These are phyloP conservation scores for Aspergillus fumigatiaffinis DNA, from an alignment of 2,329 filamentous ascomycete species.

Conservation along the genomic window DNA sequence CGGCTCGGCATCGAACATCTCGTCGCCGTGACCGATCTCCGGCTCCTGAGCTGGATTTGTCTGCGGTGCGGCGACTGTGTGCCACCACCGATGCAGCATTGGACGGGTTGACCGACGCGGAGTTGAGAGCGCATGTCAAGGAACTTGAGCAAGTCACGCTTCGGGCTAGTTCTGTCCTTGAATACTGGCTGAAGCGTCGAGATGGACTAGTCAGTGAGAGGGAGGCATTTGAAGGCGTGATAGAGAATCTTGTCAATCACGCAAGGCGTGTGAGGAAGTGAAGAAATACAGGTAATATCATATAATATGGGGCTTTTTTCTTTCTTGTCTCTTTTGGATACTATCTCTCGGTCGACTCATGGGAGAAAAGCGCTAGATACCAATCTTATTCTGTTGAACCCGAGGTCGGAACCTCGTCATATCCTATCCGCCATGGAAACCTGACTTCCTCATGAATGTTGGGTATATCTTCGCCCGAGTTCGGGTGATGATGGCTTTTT, in stretches of 20 bases:
- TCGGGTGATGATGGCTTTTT: background rate
- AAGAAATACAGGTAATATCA: conserved; percentile 12
- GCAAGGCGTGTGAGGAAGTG: conserved; percentile 79
- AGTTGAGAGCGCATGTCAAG: conserved; percentile 68
- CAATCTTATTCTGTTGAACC: conserved; percentile 4
- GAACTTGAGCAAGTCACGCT: conserved; percentile 66
- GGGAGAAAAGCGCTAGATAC: conserved; percentile 18
- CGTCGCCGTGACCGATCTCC: conserved; percentile 54
- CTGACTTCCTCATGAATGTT: background rate
- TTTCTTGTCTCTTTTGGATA: conserved; percentile 3
- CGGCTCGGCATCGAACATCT: conserved; percentile 25
- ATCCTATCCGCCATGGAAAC: background rate
- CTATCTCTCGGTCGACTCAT: conserved; percentile 34
- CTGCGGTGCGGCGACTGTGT: conserved; percentile 72
- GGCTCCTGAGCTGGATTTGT: conserved; percentile 73
- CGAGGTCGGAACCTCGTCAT: conserved; percentile 5
- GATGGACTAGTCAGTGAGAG: conserved; percentile 87
- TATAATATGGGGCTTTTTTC: conserved; percentile 18
- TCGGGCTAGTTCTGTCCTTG: conserved; percentile 71
- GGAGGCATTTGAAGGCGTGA: conserved; percentile 92
- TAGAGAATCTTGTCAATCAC: conserved; percentile 93
- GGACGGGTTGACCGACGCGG: conserved; percentile 70
- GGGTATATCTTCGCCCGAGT: background rate
- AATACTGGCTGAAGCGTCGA: conserved; percentile 82
- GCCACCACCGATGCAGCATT: conserved; percentile 80